A percentile compares a stretch with the other conserved stretches of the same genome.
These are phyloP conservation scores for Aureobasidium sp. DNA, from an alignment of 2,329 filamentous ascomycete genomes.

Conservation along the genomic window DNA sequence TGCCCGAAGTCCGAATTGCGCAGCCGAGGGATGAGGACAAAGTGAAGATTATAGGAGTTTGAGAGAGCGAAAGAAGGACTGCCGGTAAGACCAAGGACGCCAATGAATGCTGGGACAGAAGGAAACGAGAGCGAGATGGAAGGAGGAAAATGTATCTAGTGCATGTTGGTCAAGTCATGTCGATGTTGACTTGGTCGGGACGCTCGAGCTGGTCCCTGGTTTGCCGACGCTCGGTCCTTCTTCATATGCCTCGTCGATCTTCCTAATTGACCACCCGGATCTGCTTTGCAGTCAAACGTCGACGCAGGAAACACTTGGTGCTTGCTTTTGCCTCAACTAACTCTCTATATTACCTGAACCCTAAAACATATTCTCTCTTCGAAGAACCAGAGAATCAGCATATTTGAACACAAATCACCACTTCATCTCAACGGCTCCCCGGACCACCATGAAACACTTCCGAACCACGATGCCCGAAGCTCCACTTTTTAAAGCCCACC, in stretches of 20 bases:
- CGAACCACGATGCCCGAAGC: background rate
- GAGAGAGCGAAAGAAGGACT: background rate
- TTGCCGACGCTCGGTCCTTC: background rate
- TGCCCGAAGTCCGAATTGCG: background rate
- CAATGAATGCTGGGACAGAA: background rate
- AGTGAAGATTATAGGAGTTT: background rate
- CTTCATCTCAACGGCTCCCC: background rate
- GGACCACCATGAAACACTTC: background rate
- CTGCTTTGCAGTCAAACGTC: slow-evolving; percentile 2
- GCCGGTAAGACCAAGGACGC: background rate
- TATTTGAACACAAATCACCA: background rate
- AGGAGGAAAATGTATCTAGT: background rate
- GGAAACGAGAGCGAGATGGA: background rate
- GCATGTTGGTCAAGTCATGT: background rate
- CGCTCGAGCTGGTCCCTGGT: background rate
- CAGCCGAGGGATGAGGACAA: background rate
- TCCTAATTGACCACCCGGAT: background rate
- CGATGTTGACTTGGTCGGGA: background rate
- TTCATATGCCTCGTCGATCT: slow-evolving; percentile 6
- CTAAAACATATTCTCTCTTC: background rate
- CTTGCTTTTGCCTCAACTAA: background rate
- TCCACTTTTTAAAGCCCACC: background rate
- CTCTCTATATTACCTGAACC: background rate
- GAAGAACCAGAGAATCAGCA: background rate
- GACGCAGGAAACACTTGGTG: background rate